A percentile compares a stretch with the other conserved stretches of the same genome.
phyloP scores from a whole-genome alignment of 129 eudicot species.

The Artemisia annua region DNA sequence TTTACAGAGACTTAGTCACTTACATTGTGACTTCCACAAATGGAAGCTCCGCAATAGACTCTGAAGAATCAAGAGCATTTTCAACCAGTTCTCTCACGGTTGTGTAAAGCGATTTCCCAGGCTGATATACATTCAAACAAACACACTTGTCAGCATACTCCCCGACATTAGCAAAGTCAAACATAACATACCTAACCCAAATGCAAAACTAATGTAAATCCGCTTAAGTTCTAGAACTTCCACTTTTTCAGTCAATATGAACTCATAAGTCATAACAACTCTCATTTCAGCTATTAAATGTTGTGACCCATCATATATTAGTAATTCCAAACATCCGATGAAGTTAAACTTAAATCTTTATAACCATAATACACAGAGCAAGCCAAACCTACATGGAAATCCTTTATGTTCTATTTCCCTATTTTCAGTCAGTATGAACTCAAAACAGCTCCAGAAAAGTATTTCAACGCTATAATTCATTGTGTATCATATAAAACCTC shows the following conservation, averaged over 20 bases:
- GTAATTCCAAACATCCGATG: too few relatives aligned
- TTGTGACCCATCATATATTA: too few relatives aligned
- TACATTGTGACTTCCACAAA: slow-evolving; percentile 88
- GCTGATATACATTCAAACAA: slow-evolving; percentile 48
- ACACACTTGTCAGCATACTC: neutral
- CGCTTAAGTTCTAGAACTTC: neutral
- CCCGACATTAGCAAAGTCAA: neutral
- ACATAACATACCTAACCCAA: neutral
- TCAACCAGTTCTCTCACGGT: slow-evolving; percentile 98
- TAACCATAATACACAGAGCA: too few relatives aligned
- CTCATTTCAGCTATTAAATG: too few relatives aligned
- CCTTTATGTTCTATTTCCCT: neutral
- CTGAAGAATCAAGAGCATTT: slow-evolving; percentile 98
- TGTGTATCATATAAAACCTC: neutral
- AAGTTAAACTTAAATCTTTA: too few relatives aligned
- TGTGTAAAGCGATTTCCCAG: slow-evolving; percentile 89
- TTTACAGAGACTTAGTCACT: slow-evolving; percentile 22
- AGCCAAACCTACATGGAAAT: too few relatives aligned
- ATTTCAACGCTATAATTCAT: neutral
- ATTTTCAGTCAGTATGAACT: neutral
- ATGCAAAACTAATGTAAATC: slow-evolving; percentile 1
- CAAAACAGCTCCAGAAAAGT: slow-evolving; percentile 4
- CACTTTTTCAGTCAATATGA: too few relatives aligned
- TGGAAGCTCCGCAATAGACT: slow-evolving; percentile 92
- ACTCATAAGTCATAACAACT: too few relatives aligned